phyloP scores from a whole-genome alignment of 495 filamentous ascomycete species.

The Penicillium argentinense region DNA sequence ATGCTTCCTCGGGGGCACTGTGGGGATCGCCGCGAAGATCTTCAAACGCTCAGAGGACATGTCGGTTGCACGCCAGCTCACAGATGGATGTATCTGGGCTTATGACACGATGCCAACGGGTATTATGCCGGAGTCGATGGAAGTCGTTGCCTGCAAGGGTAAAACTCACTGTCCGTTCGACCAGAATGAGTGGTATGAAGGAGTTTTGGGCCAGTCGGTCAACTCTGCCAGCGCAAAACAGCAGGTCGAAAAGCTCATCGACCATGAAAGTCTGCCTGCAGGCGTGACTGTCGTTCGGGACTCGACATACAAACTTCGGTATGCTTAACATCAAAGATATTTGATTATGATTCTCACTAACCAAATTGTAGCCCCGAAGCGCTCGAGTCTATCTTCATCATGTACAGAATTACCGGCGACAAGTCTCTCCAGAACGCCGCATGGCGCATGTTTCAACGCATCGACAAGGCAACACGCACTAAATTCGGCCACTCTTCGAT shows the following conservation, averaged over 20 bases:
- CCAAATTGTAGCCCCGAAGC: slow-evolving; percentile 55
- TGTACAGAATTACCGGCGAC: slow-evolving; percentile 75
- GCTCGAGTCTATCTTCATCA: slow-evolving; percentile 71
- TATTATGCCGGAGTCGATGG: slow-evolving; percentile 61
- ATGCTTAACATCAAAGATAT: no score
- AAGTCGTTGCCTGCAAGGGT: slow-evolving; percentile 50
- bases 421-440: slow-evolving; percentile 63
- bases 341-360: no score
- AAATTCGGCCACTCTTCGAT: slow-evolving; percentile 60
- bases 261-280: slow-evolving; percentile 47
- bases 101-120: slow-evolving; percentile 57
- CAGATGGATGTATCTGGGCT: slow-evolving; percentile 60
- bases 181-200: slow-evolving; percentile 48
- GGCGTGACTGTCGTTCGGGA: slow-evolving; percentile 62
- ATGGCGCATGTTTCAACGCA: slow-evolving; percentile 73
- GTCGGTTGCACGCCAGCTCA: slow-evolving; percentile 52
- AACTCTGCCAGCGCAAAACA: slow-evolving; percentile 29
- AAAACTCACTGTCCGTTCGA: slow-evolving; percentile 55
- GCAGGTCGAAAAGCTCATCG: slow-evolving; percentile 41
- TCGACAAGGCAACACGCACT: slow-evolving; percentile 60
- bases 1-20: slow-evolving; percentile 63
- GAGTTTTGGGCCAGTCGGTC: slow-evolving; percentile 27
- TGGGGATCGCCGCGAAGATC: slow-evolving; percentile 58
- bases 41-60: slow-evolving; percentile 57
- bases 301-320: slow-evolving; percentile 66